A percentile compares a stretch with the other conserved stretches of the same genome.
Evolutionary conservation across 306 rosid species (phyloP).

Genomic region (Comarum palustre): DNA sequence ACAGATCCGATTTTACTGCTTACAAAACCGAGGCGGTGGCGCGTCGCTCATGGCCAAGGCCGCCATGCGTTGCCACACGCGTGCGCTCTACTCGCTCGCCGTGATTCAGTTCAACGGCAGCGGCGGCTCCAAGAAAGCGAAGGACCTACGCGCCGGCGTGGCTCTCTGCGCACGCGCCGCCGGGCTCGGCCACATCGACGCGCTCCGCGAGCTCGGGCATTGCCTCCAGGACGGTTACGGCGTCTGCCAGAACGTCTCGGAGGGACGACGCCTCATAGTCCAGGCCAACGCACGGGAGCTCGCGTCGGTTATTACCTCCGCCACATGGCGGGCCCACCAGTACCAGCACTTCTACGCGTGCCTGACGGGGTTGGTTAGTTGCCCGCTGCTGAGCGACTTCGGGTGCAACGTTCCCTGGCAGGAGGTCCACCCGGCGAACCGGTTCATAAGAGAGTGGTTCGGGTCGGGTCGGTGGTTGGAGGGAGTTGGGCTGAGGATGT

Average conservation of each 20-base stretch:
- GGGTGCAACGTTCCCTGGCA: constrained; percentile 45
- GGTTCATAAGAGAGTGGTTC: constrained; percentile 72
- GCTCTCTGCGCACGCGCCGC: constrained; percentile 76
- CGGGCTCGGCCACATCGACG: constrained; percentile 66
- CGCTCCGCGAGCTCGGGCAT: constrained; percentile 84
- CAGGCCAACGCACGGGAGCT: constrained; percentile 82
- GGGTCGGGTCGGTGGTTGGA: constrained; percentile 34
- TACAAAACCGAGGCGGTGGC: constrained; percentile 61
- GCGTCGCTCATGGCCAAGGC: constrained; percentile 74
- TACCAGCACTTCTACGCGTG: constrained; percentile 21
- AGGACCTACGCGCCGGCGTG: constrained; percentile 70
- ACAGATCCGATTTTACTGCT: constrained; percentile 85
- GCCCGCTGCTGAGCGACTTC: constrained; percentile 53
- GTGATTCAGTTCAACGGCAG: constrained; percentile 95
- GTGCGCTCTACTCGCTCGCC: constrained; percentile 74
- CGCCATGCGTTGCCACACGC: constrained; percentile 61
- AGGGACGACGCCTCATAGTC: constrained; percentile 63
- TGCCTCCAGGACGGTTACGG: constrained; percentile 96
- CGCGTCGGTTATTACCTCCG: constrained; percentile 30
- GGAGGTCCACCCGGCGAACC: constrained; percentile 60
- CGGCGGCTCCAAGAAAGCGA: constrained; percentile 59
- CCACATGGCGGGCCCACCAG: constrained; percentile 31
- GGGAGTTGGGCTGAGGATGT: constrained; percentile 44
- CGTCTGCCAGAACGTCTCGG: constrained; percentile 39
- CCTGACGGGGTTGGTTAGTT: constrained; percentile 15